phyloP scores from a whole-genome alignment of 2,329 filamentous ascomycete genomes.

The Aspergillus nomiae region DNA sequence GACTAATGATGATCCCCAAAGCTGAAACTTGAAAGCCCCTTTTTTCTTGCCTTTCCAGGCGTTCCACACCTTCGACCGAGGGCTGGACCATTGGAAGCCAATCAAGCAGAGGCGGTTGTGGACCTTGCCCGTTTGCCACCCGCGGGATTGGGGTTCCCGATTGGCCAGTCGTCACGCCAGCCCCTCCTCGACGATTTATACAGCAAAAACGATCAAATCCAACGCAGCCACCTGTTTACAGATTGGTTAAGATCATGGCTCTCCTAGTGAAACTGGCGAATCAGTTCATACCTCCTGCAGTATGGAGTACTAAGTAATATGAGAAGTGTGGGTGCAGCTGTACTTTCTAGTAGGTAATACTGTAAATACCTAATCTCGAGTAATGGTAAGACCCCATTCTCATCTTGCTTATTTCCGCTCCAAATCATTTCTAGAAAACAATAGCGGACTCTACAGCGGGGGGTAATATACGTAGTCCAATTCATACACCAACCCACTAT shows the following conservation, averaged over 20 bases:
- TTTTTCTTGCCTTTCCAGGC: neutral
- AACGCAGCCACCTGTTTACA: neutral
- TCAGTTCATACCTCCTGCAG: neutral
- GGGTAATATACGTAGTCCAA: neutral
- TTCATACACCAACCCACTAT: neutral
- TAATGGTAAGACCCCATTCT: too few relatives aligned
- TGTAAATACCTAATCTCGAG: neutral
- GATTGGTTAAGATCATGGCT: neutral
- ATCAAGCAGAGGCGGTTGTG: constrained; percentile 9
- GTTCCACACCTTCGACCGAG: neutral
- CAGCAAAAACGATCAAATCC: neutral
- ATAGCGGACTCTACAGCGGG: neutral
- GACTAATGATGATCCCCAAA: constrained; percentile 3
- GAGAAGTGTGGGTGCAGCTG: neutral
- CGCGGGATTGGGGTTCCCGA: neutral
- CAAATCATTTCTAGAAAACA: neutral
- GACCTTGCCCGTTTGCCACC: constrained; percentile 6
- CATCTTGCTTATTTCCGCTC: neutral
- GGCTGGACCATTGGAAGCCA: constrained; percentile 6
- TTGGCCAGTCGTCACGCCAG: constrained; percentile 1
- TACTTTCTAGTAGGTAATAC: neutral
- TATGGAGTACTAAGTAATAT: neutral
- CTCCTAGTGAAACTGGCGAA: neutral
- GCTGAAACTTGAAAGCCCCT: constrained; percentile 8
- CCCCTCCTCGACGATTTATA: neutral